Evolutionary conservation across 1,139 yeast genomes (phyloP), one percentile per base, ranked within the genome.

Genomic region (Geotrichum aggregatum): DNA sequence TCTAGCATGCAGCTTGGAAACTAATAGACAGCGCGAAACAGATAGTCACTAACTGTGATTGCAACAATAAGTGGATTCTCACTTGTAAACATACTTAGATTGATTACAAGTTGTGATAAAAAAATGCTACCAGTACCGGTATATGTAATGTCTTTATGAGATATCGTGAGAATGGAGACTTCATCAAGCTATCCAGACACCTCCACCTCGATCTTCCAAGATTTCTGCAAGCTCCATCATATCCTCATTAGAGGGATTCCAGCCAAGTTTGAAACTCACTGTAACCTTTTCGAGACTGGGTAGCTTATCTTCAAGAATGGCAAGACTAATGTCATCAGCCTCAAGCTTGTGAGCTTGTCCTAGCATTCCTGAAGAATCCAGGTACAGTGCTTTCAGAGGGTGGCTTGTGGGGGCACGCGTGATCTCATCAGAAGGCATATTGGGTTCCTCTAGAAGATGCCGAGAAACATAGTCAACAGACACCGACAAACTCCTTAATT

Each of bases 271-370:
- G 24, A 84, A 79, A 18, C 94, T 84, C 47, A 89, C 77, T 47
- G 84, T 75, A 2, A 92, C 73, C 50, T 77, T 77, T 57, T 76
- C 75, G 62, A 92, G 72, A 44, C 73, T 60, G 0, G 96, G 96
- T 19, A 92, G 69, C 60, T 95, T 72, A 8, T 80, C 83, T 56
- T 89, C 97, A 61, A 81, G 76, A 18, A 91, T 70, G 0, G 98
- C 97, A 49, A 89, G 76, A 0, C 95, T 87, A 57, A 92, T 73
- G 66, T 91, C 97, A 59, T 87, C 84, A 0, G 98, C 96, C 61
- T 87, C 88, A 30, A 92, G 71, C 63, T 87, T 87, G 22, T 83
- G 79, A 5, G 88, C 78, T 48, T 92, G 87, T 1, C 98, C 97
- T 58, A 91, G 73, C 71, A 86, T 80, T 1, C 98, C 98, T 59